Base-by-base conservation (phyloP, 2,329 filamentous ascomycete species). In the Fusarium pseudoanthophilum region DNA sequence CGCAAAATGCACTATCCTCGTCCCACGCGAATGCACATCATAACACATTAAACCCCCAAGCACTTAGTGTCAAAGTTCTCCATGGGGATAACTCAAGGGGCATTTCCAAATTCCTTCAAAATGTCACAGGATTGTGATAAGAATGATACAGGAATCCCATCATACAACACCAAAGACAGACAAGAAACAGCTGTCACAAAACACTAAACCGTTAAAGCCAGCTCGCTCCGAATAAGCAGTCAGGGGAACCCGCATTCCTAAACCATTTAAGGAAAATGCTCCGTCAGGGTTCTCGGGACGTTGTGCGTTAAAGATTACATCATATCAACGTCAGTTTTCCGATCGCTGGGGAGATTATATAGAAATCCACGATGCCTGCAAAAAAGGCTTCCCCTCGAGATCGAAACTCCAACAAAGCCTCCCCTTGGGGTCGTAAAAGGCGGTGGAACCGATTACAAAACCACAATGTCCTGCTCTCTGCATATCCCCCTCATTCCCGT, bases 301-400 rank as follows among this genome's bases (percentile, higher is more conserved):
- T 2, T 39, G 14, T 37, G 16, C 7, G 5, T 16, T 2, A 21
- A 11, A 11, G 13, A 24, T 68, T 39, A 68, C 65, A 68, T 68
- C 65, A 68, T 48, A 42, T 6, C 4, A 20, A 30, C 57, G 55
- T 68, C 64, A 68, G 18, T 26, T 40, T 53, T 21, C 30, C 14
- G 53, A 51, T 36, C 46, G 14, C 21, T 32, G 5, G 42, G n/a
- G 16, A 16, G 39, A 56, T 65, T 42, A 45, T 58, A 58, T 58
- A 68, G 18, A 68, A 51, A n/a, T 28, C 24, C 43, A 4, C 55
- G 56, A 68, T 68, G 24, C n/a, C 66, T 39, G 20, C 28, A 34
- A 43, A 43, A 46, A 37, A 15, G 2, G 48, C 16, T 32, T 24
- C 11, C 26, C n/a, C 20, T 37, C 6, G 8, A 13, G 55, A 68